Conservation (phyloP, 805 yeast genomes). For the Wickerhamiella alocasiicola region DNA sequence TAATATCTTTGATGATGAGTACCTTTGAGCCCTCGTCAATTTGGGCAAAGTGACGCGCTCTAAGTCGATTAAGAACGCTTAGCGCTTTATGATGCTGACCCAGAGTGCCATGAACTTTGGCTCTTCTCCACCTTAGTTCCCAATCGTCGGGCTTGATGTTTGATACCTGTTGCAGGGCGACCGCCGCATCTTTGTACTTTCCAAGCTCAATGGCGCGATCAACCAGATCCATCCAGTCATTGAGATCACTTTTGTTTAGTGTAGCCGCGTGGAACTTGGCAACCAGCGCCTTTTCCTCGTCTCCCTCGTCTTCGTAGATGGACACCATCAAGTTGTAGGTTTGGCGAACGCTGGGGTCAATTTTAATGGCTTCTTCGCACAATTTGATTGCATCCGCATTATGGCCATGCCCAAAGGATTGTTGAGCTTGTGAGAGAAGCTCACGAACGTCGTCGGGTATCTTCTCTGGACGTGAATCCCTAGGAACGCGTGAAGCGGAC, state of each 20-base stretch:
- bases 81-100: constrained; percentile 22
- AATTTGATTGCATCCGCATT: constrained; percentile 23
- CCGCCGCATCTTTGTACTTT: constrained; percentile 39
- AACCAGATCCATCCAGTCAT: constrained; percentile 81
- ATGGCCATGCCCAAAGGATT: constrained; percentile 17
- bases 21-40: constrained; percentile 33
- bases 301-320: constrained; percentile 40
- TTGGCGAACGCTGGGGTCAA: constrained; percentile 22
- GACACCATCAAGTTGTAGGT: constrained; percentile 25
- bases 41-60: constrained; percentile 14
- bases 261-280: constrained; percentile 44
- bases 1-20: constrained; percentile 21
- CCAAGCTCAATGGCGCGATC: constrained; percentile 66
- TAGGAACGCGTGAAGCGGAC: constrained; percentile 8
- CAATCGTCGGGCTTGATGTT: constrained; percentile 76
- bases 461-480: constrained; percentile 6
- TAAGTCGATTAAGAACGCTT: constrained; percentile 19
- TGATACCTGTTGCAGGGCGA: constrained; percentile 68
- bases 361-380: constrained; percentile 25
- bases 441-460: constrained; percentile 16
- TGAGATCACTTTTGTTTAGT: constrained; percentile 57
- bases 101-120: constrained; percentile 24
- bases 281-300: constrained; percentile 25
- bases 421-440: constrained; percentile 19
- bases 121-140: constrained; percentile 68